Evolutionary conservation across 345 rosid genomes (phyloP), one percentile per base, ranked within the genome.

Genomic region (Lepidium didymum): DNA sequence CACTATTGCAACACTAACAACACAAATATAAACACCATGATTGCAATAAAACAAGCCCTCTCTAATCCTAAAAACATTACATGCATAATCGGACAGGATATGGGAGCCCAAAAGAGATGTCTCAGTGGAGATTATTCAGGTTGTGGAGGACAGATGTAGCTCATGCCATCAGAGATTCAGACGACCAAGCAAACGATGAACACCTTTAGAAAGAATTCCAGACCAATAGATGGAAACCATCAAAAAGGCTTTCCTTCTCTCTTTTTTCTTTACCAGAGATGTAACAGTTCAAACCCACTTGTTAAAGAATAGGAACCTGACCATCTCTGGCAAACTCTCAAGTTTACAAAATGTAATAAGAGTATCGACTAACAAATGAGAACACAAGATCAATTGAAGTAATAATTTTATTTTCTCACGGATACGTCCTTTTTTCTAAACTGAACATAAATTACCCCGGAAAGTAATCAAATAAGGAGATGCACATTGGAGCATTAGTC

Each of bases 61-160:
- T 34, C 35, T 21, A 3, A 8, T 12, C n/a, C 1, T 2, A 56
- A 16, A 7, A 38, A 43, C 55, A 33, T 14, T 19, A 49, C 31
- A 43, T 21, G 52, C 27, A 40, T 46, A 19, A 29, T 4, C 25
- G 0, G 19, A 31, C 10, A 12, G 10, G 3, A 27, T 27, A 31
- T 46, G 36, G 50, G 40, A 34, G 47, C 9, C 25, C 41, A 75
- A 8, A 15, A 63, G 14, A 53, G n/a, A 51, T 58, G 18, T 65
- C 6, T 12, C 25, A 64, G 7, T 63, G 54, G 27, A 41, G 56
- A 23, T 25, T 13, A 6, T 34, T 19, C 0, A 52, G 27, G 27
- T 56, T 80, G 73, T 81, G 69, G 80, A 18, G 76, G 77, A 80
- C 82, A 79, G 84, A 82, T 82, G 86, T 77, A 84, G 86, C 84